Evolutionary conservation across 108 stramenopile genomes (phyloP).

Genomic region (Ochromonas danica): DNA sequence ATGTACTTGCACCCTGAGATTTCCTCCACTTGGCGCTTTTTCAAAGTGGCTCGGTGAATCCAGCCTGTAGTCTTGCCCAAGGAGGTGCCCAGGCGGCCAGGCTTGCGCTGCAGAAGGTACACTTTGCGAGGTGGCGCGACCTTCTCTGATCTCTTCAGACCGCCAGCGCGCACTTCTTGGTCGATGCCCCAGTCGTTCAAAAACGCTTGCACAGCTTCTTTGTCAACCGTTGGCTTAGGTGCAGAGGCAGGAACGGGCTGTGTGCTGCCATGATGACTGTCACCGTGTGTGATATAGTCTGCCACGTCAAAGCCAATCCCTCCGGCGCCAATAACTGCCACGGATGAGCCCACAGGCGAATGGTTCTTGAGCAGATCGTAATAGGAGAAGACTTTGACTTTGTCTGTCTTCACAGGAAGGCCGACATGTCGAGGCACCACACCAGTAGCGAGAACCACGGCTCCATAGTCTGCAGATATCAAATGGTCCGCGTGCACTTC

Average conservation of each 20-base stretch:
- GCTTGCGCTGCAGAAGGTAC: conserved; percentile 85
- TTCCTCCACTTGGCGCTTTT: conserved; percentile 79
- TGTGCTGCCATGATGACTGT: conserved; percentile 36
- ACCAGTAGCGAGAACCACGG: conserved; percentile 89
- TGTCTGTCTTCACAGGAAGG: conserved; percentile 73
- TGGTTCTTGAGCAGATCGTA: conserved; percentile 78
- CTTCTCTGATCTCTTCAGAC: conserved; percentile 60
- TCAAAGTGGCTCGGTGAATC: conserved; percentile 88
- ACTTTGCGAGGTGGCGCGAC: conserved; percentile 64
- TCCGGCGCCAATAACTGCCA: conserved; percentile 94
- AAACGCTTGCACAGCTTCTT: conserved; percentile 66
- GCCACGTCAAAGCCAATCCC: conserved; percentile 97
- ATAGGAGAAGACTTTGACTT: conserved; percentile 86
- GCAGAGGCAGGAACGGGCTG: neutral
- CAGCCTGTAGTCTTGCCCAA: conserved; percentile 95
- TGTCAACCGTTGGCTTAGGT: conserved; percentile 46
- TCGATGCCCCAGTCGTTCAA: conserved; percentile 92
- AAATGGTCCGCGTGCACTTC: conserved; percentile 34
- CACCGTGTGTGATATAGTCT: conserved; percentile 74
- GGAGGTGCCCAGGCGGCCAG: conserved; percentile 77
- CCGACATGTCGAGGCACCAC: conserved; percentile 70
- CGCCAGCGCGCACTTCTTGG: conserved; percentile 46
- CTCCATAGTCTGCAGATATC: conserved; percentile 57
- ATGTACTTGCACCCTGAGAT: conserved; percentile 76
- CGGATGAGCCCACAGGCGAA: conserved; percentile 70